A percentile compares a stretch with the other conserved stretches of the same genome.
Conservation (phyloP, 1,284 basidiomycete species). For the Ceratobasidium sp. region DNA sequence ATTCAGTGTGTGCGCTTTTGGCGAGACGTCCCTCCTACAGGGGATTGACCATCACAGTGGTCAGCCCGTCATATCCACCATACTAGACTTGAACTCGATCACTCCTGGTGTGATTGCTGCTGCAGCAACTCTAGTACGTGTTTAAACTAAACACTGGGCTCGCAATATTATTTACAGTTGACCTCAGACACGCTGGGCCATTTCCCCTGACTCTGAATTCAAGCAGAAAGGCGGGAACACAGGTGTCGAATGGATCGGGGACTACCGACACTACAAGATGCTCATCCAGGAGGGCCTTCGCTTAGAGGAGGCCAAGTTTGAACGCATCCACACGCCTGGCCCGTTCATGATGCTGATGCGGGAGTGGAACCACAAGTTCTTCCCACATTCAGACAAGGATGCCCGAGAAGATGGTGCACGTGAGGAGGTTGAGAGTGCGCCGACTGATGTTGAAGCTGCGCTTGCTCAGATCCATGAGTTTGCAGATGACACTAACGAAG, state of each 20-base stretch:
- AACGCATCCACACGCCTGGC: neutral
- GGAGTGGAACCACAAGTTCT: neutral
- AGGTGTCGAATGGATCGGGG: neutral
- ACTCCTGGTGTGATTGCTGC: neutral
- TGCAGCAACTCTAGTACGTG: neutral
- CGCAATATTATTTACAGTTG: neutral
- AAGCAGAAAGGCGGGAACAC: neutral
- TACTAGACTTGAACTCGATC: neutral
- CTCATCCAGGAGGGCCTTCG: neutral
- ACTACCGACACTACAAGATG: neutral
- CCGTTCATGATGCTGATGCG: neutral
- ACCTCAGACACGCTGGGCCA: neutral
- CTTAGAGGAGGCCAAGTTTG: neutral
- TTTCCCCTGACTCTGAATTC: neutral
- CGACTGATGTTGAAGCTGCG: neutral
- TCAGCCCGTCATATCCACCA: neutral
- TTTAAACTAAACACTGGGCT: neutral
- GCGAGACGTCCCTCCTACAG: neutral
- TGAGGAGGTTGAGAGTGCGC: neutral
- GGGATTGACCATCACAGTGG: neutral
- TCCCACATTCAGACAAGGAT: neutral
- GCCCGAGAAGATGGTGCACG: neutral
- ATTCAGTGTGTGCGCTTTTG: neutral
- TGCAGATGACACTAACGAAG: neutral
- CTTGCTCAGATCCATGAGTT: slow-evolving; percentile 1